Evolutionary conservation across 257 asterid species (phyloP).

Genomic region (Solanum appendiculatum): DNA sequence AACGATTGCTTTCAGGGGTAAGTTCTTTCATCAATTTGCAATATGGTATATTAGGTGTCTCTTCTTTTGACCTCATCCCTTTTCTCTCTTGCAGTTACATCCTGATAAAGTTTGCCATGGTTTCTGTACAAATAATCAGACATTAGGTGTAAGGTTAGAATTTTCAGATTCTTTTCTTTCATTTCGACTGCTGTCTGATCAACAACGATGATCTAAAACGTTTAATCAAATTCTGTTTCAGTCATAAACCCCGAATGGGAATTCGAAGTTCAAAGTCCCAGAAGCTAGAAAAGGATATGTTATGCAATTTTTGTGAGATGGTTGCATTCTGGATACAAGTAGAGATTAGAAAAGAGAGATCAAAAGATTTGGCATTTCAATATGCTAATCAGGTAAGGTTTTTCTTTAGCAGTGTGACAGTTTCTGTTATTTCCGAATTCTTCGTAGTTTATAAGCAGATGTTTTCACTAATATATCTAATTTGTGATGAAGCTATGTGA

Average conservation of each 20-base stretch:
- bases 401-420: not conserved
- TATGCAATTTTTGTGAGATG: slow-evolving; percentile 22
- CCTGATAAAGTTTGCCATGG: slow-evolving; percentile 11
- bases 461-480: not conserved
- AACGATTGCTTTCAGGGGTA: slow-evolving; percentile 19
- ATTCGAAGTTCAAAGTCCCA: not conserved
- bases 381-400: slow-evolving; percentile 14
- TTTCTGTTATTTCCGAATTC: not conserved
- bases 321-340: slow-evolving; percentile 22
- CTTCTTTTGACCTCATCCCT: not conserved
- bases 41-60: not conserved
- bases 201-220: not conserved
- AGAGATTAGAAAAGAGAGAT: slow-evolving; percentile 10
- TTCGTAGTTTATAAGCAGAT: not conserved
- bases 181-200: not conserved
- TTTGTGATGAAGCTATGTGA: slow-evolving; percentile 14
- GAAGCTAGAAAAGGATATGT: not conserved
- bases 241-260: not conserved
- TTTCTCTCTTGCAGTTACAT: not conserved
- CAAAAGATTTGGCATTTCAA: slow-evolving; percentile 9
- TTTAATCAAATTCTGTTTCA: not conserved
- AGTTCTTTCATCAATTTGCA: not conserved
- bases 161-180: not conserved
- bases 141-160: slow-evolving; percentile 7
- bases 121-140: slow-evolving; percentile 3